Base-by-base conservation (phyloP, 2,329 filamentous ascomycete species). In the Aspergillus ruber region DNA sequence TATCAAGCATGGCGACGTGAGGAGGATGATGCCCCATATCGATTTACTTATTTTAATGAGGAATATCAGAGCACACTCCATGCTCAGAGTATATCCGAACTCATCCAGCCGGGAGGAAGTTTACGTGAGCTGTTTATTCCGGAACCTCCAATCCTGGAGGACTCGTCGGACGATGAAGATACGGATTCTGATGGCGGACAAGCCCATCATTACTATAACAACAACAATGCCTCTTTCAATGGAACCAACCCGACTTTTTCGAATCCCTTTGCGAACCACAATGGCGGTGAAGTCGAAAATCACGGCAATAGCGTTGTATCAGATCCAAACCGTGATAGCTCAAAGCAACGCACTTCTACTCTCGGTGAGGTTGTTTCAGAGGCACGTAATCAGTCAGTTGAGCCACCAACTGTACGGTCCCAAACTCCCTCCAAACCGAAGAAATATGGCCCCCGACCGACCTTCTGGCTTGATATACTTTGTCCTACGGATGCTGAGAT, bases 21-120 rank as follows among this genome's bases (percentile, higher is more conserved):
- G 45, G 88, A 93, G 54, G 90, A 95, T 51, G 91, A 96, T 55
- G 83, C 85, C 0, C 93, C 93, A 0, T 97, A 94, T 66, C 82
- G 93, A 21, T 98, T 96, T 66, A 97, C 93, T 0, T 98, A 98
- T 68, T 98, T 98, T 77, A 97, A 97, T 67, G 93, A 97, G 64
- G 89, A 95, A 53, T 89, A 97, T 47, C 86, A 89, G 60, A 94
- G 88, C 66, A 98, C 93, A 0, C 94, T 98, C 52, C 93, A 98
- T 68, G 93, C 90, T 50, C 88, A 95, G 67, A 93, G 86, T 0
- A 95, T 98, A 48, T 95, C 90, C 2, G 93, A 96, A 65, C 78
- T 98, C 17, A 80, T 94, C 7, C 90, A 95, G 56, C 84, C 88
- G 0, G 93, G 89, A 5, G 80, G 84, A 50, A 86, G 81, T 39